phyloP scores from a whole-genome alignment of 2,329 filamentous ascomycete species.

The Leptographium wingfieldii region DNA sequence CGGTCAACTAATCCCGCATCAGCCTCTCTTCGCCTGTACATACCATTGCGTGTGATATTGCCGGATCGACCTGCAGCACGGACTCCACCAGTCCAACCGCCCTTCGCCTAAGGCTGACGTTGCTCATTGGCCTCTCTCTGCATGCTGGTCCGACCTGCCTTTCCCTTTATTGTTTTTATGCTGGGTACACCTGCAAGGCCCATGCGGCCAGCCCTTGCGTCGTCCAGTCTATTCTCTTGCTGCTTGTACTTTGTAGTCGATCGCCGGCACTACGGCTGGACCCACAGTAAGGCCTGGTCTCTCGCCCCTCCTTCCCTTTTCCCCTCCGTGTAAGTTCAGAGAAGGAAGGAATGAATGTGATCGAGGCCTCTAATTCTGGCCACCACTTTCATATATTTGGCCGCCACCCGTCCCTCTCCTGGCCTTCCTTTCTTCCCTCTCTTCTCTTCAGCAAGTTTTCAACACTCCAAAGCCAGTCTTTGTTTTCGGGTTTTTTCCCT shows the following conservation, averaged over 20 bases:
- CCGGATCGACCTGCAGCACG: not conserved
- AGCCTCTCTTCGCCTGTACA: not conserved
- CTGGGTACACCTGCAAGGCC: not conserved
- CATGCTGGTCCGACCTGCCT: too few species aligned
- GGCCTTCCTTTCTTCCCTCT: slow-evolving; percentile 14
- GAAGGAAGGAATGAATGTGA: not conserved
- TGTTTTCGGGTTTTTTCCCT: slow-evolving; percentile 35
- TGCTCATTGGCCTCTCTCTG: not conserved
- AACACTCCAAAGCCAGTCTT: slow-evolving; percentile 40
- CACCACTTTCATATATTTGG: slow-evolving; percentile 28
- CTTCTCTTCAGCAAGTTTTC: slow-evolving; percentile 53
- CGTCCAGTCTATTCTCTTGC: not conserved
- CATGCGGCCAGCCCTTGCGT: not conserved
- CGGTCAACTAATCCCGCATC: not conserved
- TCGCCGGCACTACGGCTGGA: slow-evolving; percentile 8
- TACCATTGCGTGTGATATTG: not conserved
- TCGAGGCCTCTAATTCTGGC: slow-evolving; percentile 18
- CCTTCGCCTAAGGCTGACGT: not conserved
- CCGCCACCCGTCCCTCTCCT: slow-evolving; percentile 24
- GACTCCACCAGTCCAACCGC: not conserved
- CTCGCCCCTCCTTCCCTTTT: not conserved
- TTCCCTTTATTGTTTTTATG: not conserved
- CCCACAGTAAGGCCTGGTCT: slow-evolving; percentile 5
- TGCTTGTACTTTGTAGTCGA: not conserved
- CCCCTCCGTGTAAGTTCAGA: not conserved